Conservation (phyloP, 192 early-diverging fungal genomes). For the Phlyctochytrium arcticum region DNA sequence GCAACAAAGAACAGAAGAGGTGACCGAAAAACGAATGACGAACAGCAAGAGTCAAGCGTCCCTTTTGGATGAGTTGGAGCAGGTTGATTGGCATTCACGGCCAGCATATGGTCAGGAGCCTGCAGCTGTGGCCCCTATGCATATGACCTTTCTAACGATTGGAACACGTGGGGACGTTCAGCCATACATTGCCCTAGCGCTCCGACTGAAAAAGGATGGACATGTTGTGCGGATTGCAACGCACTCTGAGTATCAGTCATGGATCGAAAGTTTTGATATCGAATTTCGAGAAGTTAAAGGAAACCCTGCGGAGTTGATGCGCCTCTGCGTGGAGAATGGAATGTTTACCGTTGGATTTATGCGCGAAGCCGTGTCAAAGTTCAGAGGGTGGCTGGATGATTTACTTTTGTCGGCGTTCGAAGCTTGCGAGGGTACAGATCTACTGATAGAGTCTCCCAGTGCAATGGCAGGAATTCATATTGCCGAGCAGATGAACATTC, state of each 20-base stretch:
- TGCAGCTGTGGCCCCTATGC: slow-evolving; percentile 37
- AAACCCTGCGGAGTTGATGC: slow-evolving; percentile 60
- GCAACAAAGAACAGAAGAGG: too few relatives aligned
- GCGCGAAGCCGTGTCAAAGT: slow-evolving; percentile 50
- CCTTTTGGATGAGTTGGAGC: slow-evolving; percentile 19
- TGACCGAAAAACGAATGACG: too few relatives aligned
- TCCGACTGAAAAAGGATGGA: slow-evolving; percentile 58
- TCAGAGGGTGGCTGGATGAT: slow-evolving; percentile 64
- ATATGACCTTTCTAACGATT: slow-evolving; percentile 67
- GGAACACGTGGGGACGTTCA: slow-evolving; percentile 76
- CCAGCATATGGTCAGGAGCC: slow-evolving; percentile 16
- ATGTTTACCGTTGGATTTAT: slow-evolving; percentile 65
- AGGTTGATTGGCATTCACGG: slow-evolving; percentile 3
- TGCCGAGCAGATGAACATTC: slow-evolving; percentile 59
- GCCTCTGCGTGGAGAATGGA: slow-evolving; percentile 49
- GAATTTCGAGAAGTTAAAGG: slow-evolving; percentile 67
- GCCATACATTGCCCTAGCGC: slow-evolving; percentile 67
- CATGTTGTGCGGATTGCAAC: slow-evolving; percentile 66
- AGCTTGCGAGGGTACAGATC: slow-evolving; percentile 61
- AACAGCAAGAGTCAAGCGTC: neutral
- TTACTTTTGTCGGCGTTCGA: slow-evolving; percentile 50
- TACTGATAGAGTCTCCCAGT: slow-evolving; percentile 65
- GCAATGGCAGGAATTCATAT: slow-evolving; percentile 68
- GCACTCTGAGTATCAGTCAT: slow-evolving; percentile 59
- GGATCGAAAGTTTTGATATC: slow-evolving; percentile 63